phyloP scores from a whole-genome alignment of 495 filamentous ascomycete genomes.

The Alectoria sarmentosa region DNA sequence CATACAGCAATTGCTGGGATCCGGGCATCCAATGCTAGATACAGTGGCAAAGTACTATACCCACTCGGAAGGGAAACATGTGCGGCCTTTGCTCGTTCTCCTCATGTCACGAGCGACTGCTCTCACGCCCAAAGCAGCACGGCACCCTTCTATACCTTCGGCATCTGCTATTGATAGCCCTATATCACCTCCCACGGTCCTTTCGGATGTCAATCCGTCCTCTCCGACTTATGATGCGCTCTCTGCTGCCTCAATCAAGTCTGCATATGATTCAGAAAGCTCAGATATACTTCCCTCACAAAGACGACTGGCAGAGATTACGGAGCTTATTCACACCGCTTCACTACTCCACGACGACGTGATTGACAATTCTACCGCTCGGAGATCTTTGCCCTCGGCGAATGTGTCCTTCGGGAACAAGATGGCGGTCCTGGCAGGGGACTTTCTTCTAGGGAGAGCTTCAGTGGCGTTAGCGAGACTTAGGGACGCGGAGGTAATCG shows the following conservation, averaged over 20 bases:
- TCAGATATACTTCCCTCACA: constrained; percentile 87
- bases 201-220: constrained; percentile 77
- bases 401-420: constrained; percentile 96
- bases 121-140: constrained; percentile 57
- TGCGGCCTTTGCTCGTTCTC: constrained; percentile 86
- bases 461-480: constrained; percentile 89
- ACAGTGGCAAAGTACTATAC: constrained; percentile 98
- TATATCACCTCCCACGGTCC: constrained; percentile 65
- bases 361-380: constrained; percentile 80
- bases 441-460: constrained; percentile 87
- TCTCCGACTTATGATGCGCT: constrained; percentile 40
- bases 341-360: constrained; percentile 97
- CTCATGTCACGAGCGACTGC: constrained; percentile 93
- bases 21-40: constrained; percentile 87
- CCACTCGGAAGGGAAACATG: constrained; percentile 92
- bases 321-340: constrained; percentile 92
- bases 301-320: constrained; percentile 87
- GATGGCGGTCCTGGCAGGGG: constrained; percentile 94
- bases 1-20: constrained; percentile 79
- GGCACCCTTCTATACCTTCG: constrained; percentile 16
- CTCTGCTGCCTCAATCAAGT: constrained; percentile 43
- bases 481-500: constrained; percentile 86
- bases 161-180: constrained; percentile 56
- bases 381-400: constrained; percentile 76
- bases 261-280: constrained; percentile 45